Evolutionary conservation across 768 basidiomycete genomes (phyloP).

Genomic region (Coprinopsis marcescibilis): DNA sequence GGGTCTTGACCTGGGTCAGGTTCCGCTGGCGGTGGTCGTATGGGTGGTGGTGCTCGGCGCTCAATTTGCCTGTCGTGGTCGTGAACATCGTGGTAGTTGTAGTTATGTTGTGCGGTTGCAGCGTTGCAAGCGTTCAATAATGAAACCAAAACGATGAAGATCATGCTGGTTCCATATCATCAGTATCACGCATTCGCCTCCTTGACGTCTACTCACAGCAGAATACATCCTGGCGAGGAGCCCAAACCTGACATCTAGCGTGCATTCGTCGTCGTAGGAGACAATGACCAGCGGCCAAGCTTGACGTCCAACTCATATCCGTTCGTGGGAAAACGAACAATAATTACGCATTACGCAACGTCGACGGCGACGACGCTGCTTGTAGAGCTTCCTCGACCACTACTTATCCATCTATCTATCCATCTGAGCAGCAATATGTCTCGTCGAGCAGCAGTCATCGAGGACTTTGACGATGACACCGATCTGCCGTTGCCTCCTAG

Average conservation of each 20-base stretch:
- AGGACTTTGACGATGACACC: slow-evolving; percentile 93
- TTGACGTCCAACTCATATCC: too few relatives aligned
- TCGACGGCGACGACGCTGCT: too few relatives aligned
- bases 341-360: too few relatives aligned
- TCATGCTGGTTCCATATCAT: slow-evolving; percentile 4
- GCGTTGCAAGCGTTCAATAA: not conserved
- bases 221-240: too few relatives aligned
- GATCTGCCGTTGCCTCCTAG: slow-evolving; percentile 78
- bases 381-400: too few relatives aligned
- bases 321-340: too few relatives aligned
- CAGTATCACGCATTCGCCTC: not conserved
- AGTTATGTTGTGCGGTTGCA: not conserved
- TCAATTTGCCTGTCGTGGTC: not conserved
- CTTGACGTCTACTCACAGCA: not conserved
- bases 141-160: slow-evolving; percentile 9
- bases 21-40: slow-evolving; percentile 1
- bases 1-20: not conserved
- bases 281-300: not conserved
- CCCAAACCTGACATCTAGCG: too few relatives aligned
- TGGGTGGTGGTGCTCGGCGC: not conserved
- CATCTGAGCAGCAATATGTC: slow-evolving; percentile 41
- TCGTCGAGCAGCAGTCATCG: slow-evolving; percentile 53
- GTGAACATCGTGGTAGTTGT: not conserved
- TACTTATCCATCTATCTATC: slow-evolving; percentile 10
- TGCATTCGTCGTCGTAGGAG: slow-evolving; percentile 5